A percentile compares a stretch with the other conserved stretches of the same genome.
These are phyloP conservation scores for Zymoseptoria pseudotritici DNA, from an alignment of 2,329 filamentous ascomycete genomes.

Conservation along the genomic window DNA sequence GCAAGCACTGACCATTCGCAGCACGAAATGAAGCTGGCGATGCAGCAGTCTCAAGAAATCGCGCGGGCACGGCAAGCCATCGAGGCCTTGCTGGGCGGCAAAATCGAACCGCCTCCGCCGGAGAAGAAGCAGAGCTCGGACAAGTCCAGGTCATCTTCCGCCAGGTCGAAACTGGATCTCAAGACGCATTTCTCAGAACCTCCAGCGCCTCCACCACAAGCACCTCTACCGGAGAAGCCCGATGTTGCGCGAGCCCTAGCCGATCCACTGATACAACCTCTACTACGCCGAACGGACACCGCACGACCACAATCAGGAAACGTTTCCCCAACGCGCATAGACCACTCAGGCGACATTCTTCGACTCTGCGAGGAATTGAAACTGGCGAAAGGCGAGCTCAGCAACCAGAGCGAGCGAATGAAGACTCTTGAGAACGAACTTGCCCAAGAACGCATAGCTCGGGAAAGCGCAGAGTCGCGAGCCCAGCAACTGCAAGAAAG, in stretches of 20 bases:
- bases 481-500: conserved; percentile 64
- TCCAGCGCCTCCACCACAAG: conserved; percentile 85
- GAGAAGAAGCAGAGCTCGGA: conserved; percentile 42
- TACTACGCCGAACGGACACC: conserved; percentile 67
- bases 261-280: conserved; percentile 45
- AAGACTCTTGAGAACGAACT: conserved; percentile 74
- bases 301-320: conserved; percentile 56
- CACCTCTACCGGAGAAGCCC: conserved; percentile 88
- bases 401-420: conserved; percentile 71
- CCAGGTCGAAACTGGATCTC: conserved; percentile 62
- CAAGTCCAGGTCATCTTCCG: conserved; percentile 37
- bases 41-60: conserved; percentile 80
- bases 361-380: conserved; percentile 79
- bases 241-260: conserved; percentile 52
- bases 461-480: conserved; percentile 76
- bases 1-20: conserved; percentile 35
- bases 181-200: conserved; percentile 87
- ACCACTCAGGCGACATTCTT: conserved; percentile 65
- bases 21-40: conserved; percentile 85
- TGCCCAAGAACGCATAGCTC: conserved; percentile 69
- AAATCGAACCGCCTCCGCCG: conserved; percentile 40
- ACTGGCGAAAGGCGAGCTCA: conserved; percentile 77
- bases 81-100: conserved; percentile 64
- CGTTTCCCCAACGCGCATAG: conserved; percentile 52
- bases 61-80: conserved; percentile 76